Base-by-base conservation (phyloP, 2,329 filamentous ascomycete genomes). In the Pyricularia sp. region DNA sequence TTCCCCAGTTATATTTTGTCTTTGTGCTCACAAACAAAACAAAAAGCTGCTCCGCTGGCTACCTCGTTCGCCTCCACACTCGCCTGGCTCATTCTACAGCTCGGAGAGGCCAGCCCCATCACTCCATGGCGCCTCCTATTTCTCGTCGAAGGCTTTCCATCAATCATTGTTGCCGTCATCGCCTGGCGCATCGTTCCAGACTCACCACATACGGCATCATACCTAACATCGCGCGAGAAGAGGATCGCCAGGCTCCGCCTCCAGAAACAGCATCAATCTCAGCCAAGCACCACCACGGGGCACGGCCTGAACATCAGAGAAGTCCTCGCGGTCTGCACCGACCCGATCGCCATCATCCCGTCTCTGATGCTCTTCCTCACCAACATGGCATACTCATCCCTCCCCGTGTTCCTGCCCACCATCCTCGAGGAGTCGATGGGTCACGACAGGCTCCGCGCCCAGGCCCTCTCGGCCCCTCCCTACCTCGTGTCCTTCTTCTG, bases 81-180 rank as follows among this genome's bases (percentile, higher is more conserved):
- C 4, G 93, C 93, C 9, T 93, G 90, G 89, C 75, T 88, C 26
- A 94, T 97, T 71, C 85, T 93, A 67, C 88, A 87, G 73, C 74
- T 93, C 17, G 92, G 88, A 67, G 80, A 86, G 65, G 75, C 83
- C 70, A 82, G 86, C 1, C 90, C 90, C 20, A 89, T 97, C 66
- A 91, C 92, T 0, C 88, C 91, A 4, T 97, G 93, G 93, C 86
- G 93, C n/a, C 84, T 94, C 1, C 83, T 97, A 31, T 96, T 97
- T 75, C 83, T 97, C 9, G 73, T 94, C 14, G 93, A 97, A 77
- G 93, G 93, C 1, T 94, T 96, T 70, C 93, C 93, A 1, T 93
- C 91, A 30, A 85, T 96, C 63, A 71, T 97, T 10, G 86, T 92
- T 14, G 89, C 92, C 6, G 87, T 91, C 0, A 83, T 90, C 71